Conservation (phyloP, 805 yeast species). For the Metschnikowia lachancei region DNA sequence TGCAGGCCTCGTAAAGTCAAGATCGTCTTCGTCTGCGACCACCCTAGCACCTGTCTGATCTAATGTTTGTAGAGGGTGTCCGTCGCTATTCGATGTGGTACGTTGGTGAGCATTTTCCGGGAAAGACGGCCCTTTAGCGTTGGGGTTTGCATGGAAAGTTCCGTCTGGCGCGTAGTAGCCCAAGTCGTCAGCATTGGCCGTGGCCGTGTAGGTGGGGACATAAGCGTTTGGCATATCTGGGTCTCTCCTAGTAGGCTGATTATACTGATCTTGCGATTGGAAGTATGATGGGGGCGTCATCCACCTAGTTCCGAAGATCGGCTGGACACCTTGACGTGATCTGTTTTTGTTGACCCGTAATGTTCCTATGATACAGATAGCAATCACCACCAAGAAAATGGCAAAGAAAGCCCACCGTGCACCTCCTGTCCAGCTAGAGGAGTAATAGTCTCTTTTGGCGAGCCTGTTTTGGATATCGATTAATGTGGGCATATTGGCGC, state of each 20-base stretch:
- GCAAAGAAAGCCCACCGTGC: conserved; percentile 69
- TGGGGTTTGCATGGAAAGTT: conserved; percentile 22
- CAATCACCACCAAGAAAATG: conserved; percentile 49
- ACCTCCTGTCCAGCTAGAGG: conserved; percentile 25
- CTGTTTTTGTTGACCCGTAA: conserved; percentile 56
- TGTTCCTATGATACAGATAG: conserved; percentile 49
- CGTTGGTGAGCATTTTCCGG: conserved; percentile 19
- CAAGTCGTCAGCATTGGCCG: conserved; percentile 68
- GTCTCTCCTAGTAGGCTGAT: conserved; percentile 41
- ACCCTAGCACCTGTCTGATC: conserved; percentile 1
- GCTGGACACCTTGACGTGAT: conserved; percentile 47
- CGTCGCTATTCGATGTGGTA: conserved; percentile 15
- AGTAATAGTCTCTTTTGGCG: conserved; percentile 4
- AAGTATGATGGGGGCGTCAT: conserved; percentile 79
- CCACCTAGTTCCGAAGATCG: conserved; percentile 78
- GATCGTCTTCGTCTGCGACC: conserved; percentile 5
- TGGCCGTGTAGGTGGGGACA: conserved; percentile 68
- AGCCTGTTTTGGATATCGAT: background rate
- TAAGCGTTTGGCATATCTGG: conserved; percentile 41
- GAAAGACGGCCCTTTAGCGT: conserved; percentile 17
- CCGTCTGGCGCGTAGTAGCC: conserved; percentile 75
- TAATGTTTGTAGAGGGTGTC: conserved; percentile 10
- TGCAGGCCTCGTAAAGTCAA: conserved; percentile 5
- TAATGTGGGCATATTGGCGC: conserved; percentile 7
- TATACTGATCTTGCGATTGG: conserved; percentile 60